A percentile compares a stretch with the other conserved stretches of the same genome.
Conservation (phyloP, 78 protist genomes). For the Diacronema lutheri region DNA sequence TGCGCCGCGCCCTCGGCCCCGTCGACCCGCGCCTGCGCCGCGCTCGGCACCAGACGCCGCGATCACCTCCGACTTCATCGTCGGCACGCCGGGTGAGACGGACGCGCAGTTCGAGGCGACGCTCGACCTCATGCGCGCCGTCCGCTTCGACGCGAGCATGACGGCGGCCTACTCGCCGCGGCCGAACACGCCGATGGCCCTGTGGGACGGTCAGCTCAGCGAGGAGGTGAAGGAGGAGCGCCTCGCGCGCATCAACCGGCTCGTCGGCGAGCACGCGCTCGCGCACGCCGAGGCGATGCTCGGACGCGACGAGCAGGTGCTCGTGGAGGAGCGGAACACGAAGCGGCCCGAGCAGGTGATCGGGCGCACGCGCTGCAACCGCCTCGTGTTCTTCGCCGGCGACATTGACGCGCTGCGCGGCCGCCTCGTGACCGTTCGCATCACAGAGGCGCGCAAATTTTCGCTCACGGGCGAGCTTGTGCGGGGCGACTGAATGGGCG, state of each 20-base stretch:
- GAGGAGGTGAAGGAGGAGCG: conserved; percentile 28
- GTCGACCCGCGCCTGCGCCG: too few relatives aligned
- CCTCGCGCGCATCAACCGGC: conserved; percentile 12
- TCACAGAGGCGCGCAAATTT: background rate
- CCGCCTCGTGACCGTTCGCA: conserved; percentile 2
- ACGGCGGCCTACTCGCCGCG: conserved; percentile 50
- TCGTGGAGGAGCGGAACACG: conserved; percentile 19
- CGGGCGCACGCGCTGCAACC: conserved; percentile 25
- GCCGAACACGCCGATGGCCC: conserved; percentile 47
- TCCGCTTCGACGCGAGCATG: conserved; percentile 17
- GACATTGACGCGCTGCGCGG: conserved; percentile 20
- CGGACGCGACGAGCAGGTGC: conserved; percentile 28
- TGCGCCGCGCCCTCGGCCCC: too few relatives aligned
- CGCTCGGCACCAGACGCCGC: conserved; percentile 35
- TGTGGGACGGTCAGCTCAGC: conserved; percentile 27
- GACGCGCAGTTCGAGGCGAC: conserved; percentile 37
- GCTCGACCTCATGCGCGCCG: conserved; percentile 1
- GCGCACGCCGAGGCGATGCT: conserved; percentile 10
- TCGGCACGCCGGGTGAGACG: conserved; percentile 51
- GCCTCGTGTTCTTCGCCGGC: conserved; percentile 13
- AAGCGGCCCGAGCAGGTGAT: background rate
- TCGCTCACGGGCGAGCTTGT: background rate
- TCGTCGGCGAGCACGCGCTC: background rate
- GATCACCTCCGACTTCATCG: conserved; percentile 40
- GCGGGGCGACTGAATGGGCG: too few relatives aligned